These are phyloP conservation scores for Trichoderma citrinoviride DNA, from an alignment of 2,329 filamentous ascomycete species.

Conservation along the genomic window DNA sequence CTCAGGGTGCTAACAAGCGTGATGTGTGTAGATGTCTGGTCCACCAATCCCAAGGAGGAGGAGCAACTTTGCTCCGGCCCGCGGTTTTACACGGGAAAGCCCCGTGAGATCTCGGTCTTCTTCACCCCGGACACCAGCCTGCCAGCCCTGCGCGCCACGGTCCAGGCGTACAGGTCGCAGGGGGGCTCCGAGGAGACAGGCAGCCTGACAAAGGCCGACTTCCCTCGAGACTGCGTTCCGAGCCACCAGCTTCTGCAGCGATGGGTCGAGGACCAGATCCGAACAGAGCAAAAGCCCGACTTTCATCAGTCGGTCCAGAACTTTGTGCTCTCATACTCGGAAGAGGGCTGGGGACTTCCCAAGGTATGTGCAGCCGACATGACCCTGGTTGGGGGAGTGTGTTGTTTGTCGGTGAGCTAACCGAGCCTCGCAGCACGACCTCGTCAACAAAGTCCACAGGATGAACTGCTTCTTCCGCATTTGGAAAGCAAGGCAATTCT, in stretches of 20 bases:
- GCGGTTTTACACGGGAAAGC: conserved; percentile 39
- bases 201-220: conserved; percentile 37
- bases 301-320: conserved; percentile 38
- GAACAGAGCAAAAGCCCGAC: conserved; percentile 32
- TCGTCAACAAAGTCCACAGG: conserved; percentile 44
- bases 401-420: conserved; percentile 23
- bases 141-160: conserved; percentile 40
- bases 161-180: conserved; percentile 39
- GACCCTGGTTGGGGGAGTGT: neutral
- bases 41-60: conserved; percentile 36
- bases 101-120: conserved; percentile 38
- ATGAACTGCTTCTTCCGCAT: conserved; percentile 52
- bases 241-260: conserved; percentile 36
- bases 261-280: conserved; percentile 42
- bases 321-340: conserved; percentile 39
- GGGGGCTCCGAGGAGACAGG: conserved; percentile 31
- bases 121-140: conserved; percentile 38
- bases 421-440: conserved; percentile 36
- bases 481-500: conserved; percentile 45
- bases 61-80: conserved; percentile 35
- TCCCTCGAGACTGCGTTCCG: conserved; percentile 39
- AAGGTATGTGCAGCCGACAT: conserved; percentile 35
- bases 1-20: conserved; percentile 25
- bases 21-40: conserved; percentile 39
- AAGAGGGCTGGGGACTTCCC: conserved; percentile 38